These are phyloP conservation scores for Angomonas ambiguus DNA, from an alignment of 208 protist species.

Conservation along the genomic window DNA sequence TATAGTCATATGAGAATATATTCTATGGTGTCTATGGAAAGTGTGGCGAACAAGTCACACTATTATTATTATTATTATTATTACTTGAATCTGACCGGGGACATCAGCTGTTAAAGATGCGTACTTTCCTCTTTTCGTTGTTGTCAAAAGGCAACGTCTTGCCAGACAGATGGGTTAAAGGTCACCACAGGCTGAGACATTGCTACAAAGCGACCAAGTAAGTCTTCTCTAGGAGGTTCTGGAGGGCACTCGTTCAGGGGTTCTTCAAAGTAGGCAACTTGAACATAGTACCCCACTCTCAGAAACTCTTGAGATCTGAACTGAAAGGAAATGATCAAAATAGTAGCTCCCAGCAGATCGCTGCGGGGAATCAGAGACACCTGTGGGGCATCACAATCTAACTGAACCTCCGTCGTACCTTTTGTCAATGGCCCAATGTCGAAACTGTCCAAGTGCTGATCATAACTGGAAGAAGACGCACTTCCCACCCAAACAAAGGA, in stretches of 20 bases:
- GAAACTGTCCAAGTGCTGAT: slow-evolving; percentile 96
- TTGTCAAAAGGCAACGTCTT: neutral
- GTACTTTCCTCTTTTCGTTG: slow-evolving; percentile 16
- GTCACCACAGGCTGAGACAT: slow-evolving; percentile 86
- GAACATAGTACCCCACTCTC: slow-evolving; percentile 97
- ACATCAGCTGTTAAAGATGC: too few relatives aligned
- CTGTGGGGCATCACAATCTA: slow-evolving; percentile 93
- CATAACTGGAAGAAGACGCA: slow-evolving; percentile 88
- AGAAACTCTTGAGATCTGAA: slow-evolving; percentile 96
- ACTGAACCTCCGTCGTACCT: slow-evolving; percentile 93
- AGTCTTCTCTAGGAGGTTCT: slow-evolving; percentile 26
- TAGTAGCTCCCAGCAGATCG: slow-evolving; percentile 95
- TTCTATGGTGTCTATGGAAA: slow-evolving; percentile 5
- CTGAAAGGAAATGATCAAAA: slow-evolving; percentile 95
- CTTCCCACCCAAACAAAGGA: slow-evolving; percentile 98
- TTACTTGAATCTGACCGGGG: neutral
- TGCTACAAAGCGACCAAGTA: slow-evolving; percentile 77
- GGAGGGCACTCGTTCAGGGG: slow-evolving; percentile 66
- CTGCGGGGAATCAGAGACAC: slow-evolving; percentile 80
- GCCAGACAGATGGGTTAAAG: slow-evolving; percentile 22
- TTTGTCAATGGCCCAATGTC: slow-evolving; percentile 93
- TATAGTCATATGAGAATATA: slow-evolving; percentile 13
- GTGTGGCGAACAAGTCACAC: neutral
- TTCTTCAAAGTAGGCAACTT: slow-evolving; percentile 90
- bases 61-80: slow-evolving; percentile 15